Percentiles rank a stretch among this genome's conserved stretches.
These are phyloP conservation scores for Hemerocallis citrina DNA, from an alignment of 106 monocot genomes.

Conservation along the genomic window DNA sequence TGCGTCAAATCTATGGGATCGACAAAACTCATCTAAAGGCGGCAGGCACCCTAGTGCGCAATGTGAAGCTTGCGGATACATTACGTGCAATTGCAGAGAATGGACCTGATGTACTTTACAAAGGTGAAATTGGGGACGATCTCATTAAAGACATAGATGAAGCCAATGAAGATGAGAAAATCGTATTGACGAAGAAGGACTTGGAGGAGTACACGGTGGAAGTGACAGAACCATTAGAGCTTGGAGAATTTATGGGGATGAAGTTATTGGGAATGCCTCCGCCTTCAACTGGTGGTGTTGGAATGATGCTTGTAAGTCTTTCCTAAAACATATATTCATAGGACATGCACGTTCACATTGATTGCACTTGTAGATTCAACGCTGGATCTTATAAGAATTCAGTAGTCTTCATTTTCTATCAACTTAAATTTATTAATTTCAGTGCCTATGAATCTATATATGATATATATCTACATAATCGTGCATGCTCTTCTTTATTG, in stretches of 20 bases:
- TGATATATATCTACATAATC: no score
- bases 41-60: constrained; percentile 44
- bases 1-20: constrained; percentile 34
- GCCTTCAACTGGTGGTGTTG: constrained; percentile 77
- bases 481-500: no score
- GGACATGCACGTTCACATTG: no score
- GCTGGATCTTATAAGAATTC: no score
- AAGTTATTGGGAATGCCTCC: constrained; percentile 71
- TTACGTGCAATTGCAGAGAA: constrained; percentile 32
- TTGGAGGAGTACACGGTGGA: constrained; percentile 55
- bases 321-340: no score
- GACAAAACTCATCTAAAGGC: constrained; percentile 44
- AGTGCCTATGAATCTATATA: no score
- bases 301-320: constrained; percentile 74
- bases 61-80: constrained; percentile 48
- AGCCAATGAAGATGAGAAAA: no score
- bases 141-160: constrained; percentile 50
- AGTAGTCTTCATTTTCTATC: no score
- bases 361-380: no score
- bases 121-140: constrained; percentile 44
- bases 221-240: constrained; percentile 41
- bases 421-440: no score
- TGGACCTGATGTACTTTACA: constrained; percentile 50
- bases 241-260: constrained; percentile 46
- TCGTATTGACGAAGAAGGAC: constrained; percentile 58